Evolutionary conservation across 305 asterid species (phyloP).

Genomic region (Salvia sclarea): DNA sequence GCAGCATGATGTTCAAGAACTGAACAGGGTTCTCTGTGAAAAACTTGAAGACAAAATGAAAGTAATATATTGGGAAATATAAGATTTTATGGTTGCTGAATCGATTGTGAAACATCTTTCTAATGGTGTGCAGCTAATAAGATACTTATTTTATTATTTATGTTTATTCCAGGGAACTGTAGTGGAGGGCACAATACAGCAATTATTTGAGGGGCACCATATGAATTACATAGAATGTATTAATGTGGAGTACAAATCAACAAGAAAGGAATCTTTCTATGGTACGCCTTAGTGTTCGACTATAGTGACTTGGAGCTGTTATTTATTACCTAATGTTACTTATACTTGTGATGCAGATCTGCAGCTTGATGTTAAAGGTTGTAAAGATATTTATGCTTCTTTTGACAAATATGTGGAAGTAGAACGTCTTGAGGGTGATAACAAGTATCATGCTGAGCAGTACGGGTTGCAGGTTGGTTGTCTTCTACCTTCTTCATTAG

Average conservation of each 20-base stretch:
- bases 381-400: conserved; percentile 59
- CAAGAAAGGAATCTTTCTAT: conserved; percentile 61
- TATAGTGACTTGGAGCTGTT: conserved; percentile 24
- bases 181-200: conserved; percentile 58
- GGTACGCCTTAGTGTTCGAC: conserved; percentile 36
- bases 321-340: conserved; percentile 28
- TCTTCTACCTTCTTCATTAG: conserved; percentile 25
- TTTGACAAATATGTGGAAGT: conserved; percentile 64
- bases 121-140: conserved; percentile 11
- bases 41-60: conserved; percentile 68
- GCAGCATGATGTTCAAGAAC: conserved; percentile 70
- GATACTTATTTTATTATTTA: conserved; percentile 23
- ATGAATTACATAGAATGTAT: conserved; percentile 60
- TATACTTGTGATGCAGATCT: conserved; percentile 49
- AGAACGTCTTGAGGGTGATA: conserved; percentile 59
- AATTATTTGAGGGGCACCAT: conserved; percentile 60
- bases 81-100: conserved; percentile 21
- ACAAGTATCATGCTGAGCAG: conserved; percentile 57
- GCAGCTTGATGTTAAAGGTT: conserved; percentile 69
- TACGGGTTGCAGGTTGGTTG: conserved; percentile 55
- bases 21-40: conserved; percentile 60
- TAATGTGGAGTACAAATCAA: conserved; percentile 58
- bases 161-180: conserved; percentile 51
- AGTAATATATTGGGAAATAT: conserved; percentile 30
- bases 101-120: conserved; percentile 5